Conservation (phyloP, 345 rosid species). For the Eucalyptus victrix region DNA sequence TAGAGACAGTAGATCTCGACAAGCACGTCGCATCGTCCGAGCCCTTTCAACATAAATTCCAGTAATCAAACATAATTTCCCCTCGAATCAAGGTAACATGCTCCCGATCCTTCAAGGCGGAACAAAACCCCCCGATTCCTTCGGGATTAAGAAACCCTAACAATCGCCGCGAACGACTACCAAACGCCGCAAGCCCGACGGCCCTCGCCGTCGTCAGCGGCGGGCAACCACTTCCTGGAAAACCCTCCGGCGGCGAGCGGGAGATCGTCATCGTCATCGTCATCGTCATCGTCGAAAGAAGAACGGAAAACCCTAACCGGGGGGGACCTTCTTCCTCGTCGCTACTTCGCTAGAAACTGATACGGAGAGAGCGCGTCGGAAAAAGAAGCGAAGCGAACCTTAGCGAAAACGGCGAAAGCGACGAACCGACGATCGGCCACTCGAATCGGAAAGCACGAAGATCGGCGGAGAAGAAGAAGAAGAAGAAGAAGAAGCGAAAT, state of each 20-base stretch:
- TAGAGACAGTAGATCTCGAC: background rate
- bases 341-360: background rate
- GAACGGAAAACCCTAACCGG: background rate
- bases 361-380: background rate
- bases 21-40: background rate
- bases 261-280: background rate
- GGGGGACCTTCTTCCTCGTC: background rate
- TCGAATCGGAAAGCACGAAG: background rate
- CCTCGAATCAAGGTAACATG: too few relatives aligned
- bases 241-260: background rate
- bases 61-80: background rate
- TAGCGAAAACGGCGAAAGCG: background rate
- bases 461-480: background rate
- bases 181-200: too few relatives aligned
- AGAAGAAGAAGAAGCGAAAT: background rate
- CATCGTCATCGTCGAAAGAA: background rate
- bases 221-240: background rate
- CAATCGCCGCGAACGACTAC: background rate
- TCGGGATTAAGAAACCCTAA: background rate
- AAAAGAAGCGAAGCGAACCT: background rate
- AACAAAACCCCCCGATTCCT: background rate
- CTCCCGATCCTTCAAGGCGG: background rate
- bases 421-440: background rate
- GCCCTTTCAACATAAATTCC: background rate
- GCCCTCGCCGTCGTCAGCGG: background rate